Base-by-base conservation (phyloP, 2,329 filamentous ascomycete genomes). In the Cladosporium sp. region DNA sequence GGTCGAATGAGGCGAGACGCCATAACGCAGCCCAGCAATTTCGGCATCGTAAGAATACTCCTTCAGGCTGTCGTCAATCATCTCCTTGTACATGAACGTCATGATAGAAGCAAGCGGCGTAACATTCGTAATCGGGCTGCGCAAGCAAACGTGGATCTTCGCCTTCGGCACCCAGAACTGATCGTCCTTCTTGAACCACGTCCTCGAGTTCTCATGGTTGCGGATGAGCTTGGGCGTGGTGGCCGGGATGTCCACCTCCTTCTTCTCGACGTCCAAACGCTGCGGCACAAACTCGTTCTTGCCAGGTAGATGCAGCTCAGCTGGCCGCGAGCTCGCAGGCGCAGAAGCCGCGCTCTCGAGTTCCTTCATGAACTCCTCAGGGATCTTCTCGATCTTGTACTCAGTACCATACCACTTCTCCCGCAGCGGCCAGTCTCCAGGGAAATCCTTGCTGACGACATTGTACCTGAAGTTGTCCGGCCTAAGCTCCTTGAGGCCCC, bases 351-450 rank as follows among this genome's bases (percentile, higher is more conserved):
- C 79, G 14, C 16, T 37, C 50, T 80, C 77, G 56, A 96, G 77
- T 46, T 89, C 84, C 9, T 77, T 73, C 67, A 95, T 75, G 61
- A 96, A 85, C 14, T 90, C 83, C 11, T 78, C 67, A 0, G 91
- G 84, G 34, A 98, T 87, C 65, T 83, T 86, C 66, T 95, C 87
- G 32, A 85, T 79, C 58, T 83, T 87, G 72, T 96, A 95, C 65
- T 97, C 91, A 0, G 93, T 98, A 8, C 92, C 92, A 63, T 98
- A 98, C 93, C 93, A 98, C 67, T 91, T 89, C 74, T 98, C 93
- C 66, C 87, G 95, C 67, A 85, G 74, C 59, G 95, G 80, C 88
- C 89, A 96, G 48, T 82, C 79, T 0, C 89, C 91, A 0, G 91
- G 91, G 60, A 85, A 87, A 8, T 87, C 85, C 64, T 90, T 87